phyloP scores from a whole-genome alignment of 1,284 basidiomycete species.

The Bjerkandera adusta region DNA sequence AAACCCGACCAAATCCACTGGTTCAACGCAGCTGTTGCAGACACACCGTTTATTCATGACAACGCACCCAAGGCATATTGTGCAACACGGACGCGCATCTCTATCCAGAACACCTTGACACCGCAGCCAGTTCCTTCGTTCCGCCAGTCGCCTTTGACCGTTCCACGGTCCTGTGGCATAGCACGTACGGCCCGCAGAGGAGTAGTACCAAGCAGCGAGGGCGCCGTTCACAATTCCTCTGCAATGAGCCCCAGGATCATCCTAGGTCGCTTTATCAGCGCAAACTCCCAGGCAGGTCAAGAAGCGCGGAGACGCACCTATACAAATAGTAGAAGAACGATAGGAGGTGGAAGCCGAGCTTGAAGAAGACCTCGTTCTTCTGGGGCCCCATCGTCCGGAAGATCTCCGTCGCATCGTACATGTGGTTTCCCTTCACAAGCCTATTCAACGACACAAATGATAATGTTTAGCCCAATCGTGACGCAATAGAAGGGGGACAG shows the following conservation, averaged over 20 bases:
- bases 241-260: constrained; percentile 36
- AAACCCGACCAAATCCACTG: too few species aligned
- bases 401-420: constrained; percentile 99
- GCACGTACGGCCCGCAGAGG: too few species aligned
- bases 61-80: too few species aligned
- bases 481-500: constrained; percentile 16
- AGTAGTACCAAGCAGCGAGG: background rate
- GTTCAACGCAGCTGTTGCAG: too few species aligned
- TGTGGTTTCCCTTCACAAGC: constrained; percentile 91
- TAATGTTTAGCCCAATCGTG: constrained; percentile 6
- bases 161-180: too few species aligned
- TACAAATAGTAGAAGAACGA: constrained; percentile 98
- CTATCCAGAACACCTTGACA: too few species aligned
- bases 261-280: constrained; percentile 24
- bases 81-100: too few species aligned
- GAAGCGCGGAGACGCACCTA: constrained; percentile 52
- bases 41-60: too few species aligned
- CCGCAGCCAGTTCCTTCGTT: too few species aligned
- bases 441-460: constrained; percentile 38
- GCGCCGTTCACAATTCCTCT: constrained; percentile 22
- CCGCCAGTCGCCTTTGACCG: too few species aligned
- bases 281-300: background rate
- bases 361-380: constrained; percentile 97
- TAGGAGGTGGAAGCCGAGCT: constrained; percentile 92
- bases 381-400: constrained; percentile 94